Conservation (phyloP, 306 rosid species). For the Rosa lucieae region DNA sequence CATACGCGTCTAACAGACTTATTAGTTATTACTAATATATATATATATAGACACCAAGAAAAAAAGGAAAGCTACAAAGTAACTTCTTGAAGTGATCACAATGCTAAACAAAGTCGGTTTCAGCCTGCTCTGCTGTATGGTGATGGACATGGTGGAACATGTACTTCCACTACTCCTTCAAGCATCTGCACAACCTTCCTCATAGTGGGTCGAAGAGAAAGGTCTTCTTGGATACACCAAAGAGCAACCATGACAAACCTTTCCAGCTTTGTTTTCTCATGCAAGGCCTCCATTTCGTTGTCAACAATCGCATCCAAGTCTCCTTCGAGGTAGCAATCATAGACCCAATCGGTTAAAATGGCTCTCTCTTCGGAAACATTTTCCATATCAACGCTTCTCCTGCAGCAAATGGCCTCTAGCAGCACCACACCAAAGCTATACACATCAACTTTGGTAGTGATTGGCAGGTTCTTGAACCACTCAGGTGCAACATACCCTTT, state of each 20-base stretch:
- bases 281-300: conserved; percentile 13
- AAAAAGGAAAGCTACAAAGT: no score
- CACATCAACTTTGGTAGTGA: conserved; percentile 41
- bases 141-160: conserved; percentile 26
- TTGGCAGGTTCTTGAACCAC: conserved; percentile 38
- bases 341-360: conserved; percentile 23
- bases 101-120: neutral
- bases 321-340: conserved; percentile 21
- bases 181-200: conserved; percentile 36
- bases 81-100: neutral
- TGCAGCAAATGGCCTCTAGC: conserved; percentile 39
- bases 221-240: conserved; percentile 43
- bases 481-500: conserved; percentile 54
- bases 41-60: no score
- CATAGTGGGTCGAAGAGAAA: conserved; percentile 32
- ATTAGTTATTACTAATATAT: no score
- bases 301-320: neutral
- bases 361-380: neutral
- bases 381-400: conserved; percentile 24
- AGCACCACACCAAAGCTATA: conserved; percentile 38
- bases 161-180: conserved; percentile 38
- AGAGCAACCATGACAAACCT: conserved; percentile 15
- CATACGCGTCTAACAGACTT: no score
- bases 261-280: conserved; percentile 17
- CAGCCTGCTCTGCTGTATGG: neutral